Percentiles rank a stretch among this genome's conserved stretches.
Conservation (phyloP, 352 stramenopile genomes). For the Thalassiosira livingstoniorum region DNA sequence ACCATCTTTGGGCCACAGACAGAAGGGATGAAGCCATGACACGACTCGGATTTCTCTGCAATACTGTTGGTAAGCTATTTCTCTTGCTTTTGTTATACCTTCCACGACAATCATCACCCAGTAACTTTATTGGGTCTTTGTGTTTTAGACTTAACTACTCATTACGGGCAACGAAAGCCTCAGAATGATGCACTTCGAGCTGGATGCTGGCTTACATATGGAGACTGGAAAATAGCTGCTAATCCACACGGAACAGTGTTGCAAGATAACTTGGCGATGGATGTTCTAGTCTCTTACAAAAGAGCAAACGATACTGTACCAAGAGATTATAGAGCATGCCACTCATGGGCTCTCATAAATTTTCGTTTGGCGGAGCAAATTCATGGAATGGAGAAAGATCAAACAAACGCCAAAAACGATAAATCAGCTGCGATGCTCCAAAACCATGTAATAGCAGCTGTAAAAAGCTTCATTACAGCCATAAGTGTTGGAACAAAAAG, state of each 20-base stretch:
- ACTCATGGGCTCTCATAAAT: conserved; percentile 97
- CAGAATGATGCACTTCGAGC: conserved; percentile 71
- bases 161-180: conserved; percentile 51
- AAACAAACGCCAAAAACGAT: conserved; percentile 29
- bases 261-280: conserved; percentile 70
- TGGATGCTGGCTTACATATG: conserved; percentile 84
- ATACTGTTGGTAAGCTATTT: conserved; percentile 84
- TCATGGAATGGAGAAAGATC: conserved; percentile 67
- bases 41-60: conserved; percentile 88
- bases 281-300: conserved; percentile 82
- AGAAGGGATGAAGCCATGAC: conserved; percentile 89
- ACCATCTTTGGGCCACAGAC: conserved; percentile 93
- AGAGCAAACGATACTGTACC: conserved; percentile 71
- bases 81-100: conserved; percentile 24
- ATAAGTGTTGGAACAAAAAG: conserved; percentile 95
- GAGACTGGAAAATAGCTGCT: conserved; percentile 82
- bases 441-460: conserved; percentile 90
- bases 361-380: conserved; percentile 94
- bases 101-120: too few species aligned
- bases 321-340: conserved; percentile 96
- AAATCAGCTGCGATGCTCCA: conserved; percentile 56
- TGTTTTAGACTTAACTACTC: conserved; percentile 54
- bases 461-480: conserved; percentile 96
- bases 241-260: conserved; percentile 62
- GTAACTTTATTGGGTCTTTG: neutral